Percentiles rank a stretch among this genome's conserved stretches.
Conservation (phyloP, 345 rosid genomes). For the Camelina laxa region DNA sequence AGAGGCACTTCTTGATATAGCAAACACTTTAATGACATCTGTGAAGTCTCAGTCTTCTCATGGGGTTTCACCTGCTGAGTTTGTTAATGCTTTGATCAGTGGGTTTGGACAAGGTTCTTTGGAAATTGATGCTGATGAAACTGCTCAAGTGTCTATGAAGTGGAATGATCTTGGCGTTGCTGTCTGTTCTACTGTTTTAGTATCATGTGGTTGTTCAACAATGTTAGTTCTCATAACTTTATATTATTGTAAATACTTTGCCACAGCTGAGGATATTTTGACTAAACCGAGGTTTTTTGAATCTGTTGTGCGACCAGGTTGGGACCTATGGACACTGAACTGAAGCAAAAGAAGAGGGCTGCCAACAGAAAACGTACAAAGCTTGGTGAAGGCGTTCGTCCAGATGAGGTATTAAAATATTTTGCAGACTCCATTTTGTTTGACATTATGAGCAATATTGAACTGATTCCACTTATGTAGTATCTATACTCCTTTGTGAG, state of each 20-base stretch:
- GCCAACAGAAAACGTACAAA: constrained; percentile 51
- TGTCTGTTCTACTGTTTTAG: constrained; percentile 59
- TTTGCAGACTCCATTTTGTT: constrained; percentile 4
- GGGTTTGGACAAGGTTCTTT: constrained; percentile 55
- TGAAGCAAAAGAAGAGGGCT: constrained; percentile 65
- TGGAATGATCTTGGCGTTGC: constrained; percentile 78
- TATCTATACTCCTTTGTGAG: not conserved
- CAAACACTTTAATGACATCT: constrained; percentile 68
- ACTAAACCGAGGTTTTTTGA: constrained; percentile 6
- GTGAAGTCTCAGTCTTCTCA: constrained; percentile 69
- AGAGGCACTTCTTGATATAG: constrained; percentile 76
- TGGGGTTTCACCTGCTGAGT: constrained; percentile 69
- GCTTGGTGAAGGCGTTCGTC: constrained; percentile 62
- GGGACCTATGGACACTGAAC: constrained; percentile 87
- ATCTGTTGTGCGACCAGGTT: constrained; percentile 53
- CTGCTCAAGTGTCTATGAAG: constrained; percentile 50
- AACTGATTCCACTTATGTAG: not conserved
- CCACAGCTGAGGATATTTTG: not conserved
- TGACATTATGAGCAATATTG: constrained; percentile 14
- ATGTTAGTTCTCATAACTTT: constrained; percentile 62
- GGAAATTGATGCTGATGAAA: constrained; percentile 47
- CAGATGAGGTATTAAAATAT: constrained; percentile 68
- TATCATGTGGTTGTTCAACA: constrained; percentile 64
- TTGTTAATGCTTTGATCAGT: constrained; percentile 54
- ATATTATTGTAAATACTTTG: not conserved